Evolutionary conservation across 2,329 filamentous ascomycete genomes (phyloP).

Genomic region (Fusarium verrucosum): DNA sequence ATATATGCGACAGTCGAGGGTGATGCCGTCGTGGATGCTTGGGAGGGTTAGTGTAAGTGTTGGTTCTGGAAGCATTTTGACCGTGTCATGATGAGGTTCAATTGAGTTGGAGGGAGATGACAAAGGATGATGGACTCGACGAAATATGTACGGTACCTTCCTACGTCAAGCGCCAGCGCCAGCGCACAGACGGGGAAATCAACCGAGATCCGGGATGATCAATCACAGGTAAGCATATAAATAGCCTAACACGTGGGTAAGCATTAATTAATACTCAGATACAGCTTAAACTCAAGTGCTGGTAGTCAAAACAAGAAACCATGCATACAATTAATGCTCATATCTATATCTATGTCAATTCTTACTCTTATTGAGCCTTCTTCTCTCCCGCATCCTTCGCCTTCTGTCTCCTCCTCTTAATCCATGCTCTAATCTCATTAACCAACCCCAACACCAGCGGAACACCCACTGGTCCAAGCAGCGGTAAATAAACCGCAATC

Average conservation of each 20-base stretch:
- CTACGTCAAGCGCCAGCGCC: constrained; percentile 27
- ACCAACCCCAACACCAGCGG: constrained; percentile 84
- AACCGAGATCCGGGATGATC: constrained; percentile 19
- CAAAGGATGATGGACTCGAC: constrained; percentile 14
- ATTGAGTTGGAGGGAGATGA: constrained; percentile 6
- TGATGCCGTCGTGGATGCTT: constrained; percentile 79
- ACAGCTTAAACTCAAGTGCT: too few relatives aligned
- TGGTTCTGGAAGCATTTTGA: constrained; percentile 64
- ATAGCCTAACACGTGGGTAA: not conserved
- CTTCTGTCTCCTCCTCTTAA: constrained; percentile 57
- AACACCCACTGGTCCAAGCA: constrained; percentile 90
- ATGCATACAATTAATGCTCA: constrained; percentile 20
- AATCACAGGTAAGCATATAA: constrained; percentile 5
- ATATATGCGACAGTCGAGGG: constrained; percentile 85
- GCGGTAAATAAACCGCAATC: constrained; percentile 91
- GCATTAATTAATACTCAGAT: too few relatives aligned
- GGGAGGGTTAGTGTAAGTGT: constrained; percentile 79
- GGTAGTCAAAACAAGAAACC: not conserved
- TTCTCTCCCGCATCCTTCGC: constrained; percentile 53
- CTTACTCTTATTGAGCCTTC: constrained; percentile 46
- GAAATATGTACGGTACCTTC: constrained; percentile 1
- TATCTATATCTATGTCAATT: constrained; percentile 26
- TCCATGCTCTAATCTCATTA: constrained; percentile 78
- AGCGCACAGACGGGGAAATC: constrained; percentile 27
- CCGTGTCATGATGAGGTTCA: constrained; percentile 28